Conservation (phyloP, 306 rosid species). For the Quercus wislizeni region DNA sequence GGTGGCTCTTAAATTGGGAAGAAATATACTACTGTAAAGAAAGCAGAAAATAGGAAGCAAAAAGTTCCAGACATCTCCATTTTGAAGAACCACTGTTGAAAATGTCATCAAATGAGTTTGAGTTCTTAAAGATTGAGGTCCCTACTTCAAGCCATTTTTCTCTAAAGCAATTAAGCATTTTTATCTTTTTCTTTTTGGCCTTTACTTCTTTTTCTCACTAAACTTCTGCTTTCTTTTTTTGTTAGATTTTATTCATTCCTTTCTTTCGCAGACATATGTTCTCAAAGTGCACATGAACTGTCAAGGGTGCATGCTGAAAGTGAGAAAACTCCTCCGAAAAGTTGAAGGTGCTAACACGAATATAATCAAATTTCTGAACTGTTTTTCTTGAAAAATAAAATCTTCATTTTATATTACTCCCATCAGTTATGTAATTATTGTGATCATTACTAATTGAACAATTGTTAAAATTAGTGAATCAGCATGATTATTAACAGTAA, state of each 20-base stretch:
- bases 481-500: background rate
- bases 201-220: background rate
- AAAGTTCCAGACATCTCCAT: background rate
- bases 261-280: slow-evolving; percentile 30
- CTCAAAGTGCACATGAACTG: slow-evolving; percentile 61
- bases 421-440: background rate
- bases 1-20: background rate
- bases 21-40: background rate
- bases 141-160: background rate
- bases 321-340: slow-evolving; percentile 40
- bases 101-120: slow-evolving; percentile 33
- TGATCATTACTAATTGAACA: background rate
- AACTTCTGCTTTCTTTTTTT: background rate
- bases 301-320: slow-evolving; percentile 53
- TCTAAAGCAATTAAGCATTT: background rate
- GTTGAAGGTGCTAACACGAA: slow-evolving; percentile 36
- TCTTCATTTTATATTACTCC: too few relatives aligned
- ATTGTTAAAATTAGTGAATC: background rate
- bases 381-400: too few relatives aligned
- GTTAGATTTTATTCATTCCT: background rate
- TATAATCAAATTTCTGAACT: background rate
- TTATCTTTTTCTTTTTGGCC: too few relatives aligned
- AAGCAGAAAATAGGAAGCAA: background rate
- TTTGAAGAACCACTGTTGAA: slow-evolving; percentile 5
- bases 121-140: slow-evolving; percentile 40